A percentile compares a stretch with the other conserved stretches of the same genome.
Conservation (phyloP, 768 basidiomycete genomes). For the Tulasnella sp. region DNA sequence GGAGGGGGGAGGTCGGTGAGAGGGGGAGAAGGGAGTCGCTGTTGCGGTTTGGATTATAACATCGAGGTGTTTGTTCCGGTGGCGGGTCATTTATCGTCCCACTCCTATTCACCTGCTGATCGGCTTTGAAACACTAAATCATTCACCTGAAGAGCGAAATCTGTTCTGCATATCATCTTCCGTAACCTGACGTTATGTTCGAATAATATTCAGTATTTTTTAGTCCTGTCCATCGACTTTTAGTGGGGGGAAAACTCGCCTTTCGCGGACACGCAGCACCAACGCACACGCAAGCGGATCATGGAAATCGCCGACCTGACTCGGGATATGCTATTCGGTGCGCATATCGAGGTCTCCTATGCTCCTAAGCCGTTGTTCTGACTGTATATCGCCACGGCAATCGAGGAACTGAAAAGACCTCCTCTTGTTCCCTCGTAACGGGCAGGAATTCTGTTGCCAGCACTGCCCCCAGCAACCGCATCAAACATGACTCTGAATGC, state of each 20-base stretch:
- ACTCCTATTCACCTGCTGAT: not conserved
- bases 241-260: no score
- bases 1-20: conserved; percentile 6
- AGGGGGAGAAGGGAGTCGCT: not conserved
- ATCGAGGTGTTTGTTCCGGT: not conserved
- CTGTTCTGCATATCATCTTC: not conserved
- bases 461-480: no score
- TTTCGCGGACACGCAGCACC: no score
- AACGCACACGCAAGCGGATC: not conserved
- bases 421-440: no score
- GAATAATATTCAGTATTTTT: not conserved
- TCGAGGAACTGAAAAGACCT: not conserved
- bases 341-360: not conserved
- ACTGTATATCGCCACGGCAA: not conserved
- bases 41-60: conserved; percentile 2
- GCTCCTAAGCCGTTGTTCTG: not conserved
- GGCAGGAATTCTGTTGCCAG: no score
- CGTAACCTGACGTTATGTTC: not conserved
- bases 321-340: not conserved
- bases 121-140: not conserved
- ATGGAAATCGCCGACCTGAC: not conserved
- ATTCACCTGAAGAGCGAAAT: not conserved
- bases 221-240: not conserved
- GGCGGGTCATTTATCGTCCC: not conserved
- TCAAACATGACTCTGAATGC: no score